Conservation (phyloP, 192 early-diverging fungal species). For the Coemansia sp. region DNA sequence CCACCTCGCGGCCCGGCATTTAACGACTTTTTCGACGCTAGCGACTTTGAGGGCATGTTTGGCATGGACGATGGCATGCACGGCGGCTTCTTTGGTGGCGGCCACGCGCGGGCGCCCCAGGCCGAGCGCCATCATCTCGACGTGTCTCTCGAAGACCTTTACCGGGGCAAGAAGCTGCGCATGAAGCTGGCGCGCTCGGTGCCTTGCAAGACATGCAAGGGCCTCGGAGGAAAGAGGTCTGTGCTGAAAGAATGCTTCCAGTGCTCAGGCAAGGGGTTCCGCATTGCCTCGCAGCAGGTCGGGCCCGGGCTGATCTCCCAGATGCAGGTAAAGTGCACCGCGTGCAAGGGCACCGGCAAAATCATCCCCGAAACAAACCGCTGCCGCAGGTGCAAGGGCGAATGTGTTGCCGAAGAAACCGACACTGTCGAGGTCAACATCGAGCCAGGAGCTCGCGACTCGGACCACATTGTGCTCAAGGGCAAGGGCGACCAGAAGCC, state of each 20-base stretch:
- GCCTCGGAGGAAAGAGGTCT: slow-evolving; percentile 35
- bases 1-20: slow-evolving; percentile 45
- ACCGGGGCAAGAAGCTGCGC: slow-evolving; percentile 69
- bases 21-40: slow-evolving; percentile 8
- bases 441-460: slow-evolving; percentile 90
- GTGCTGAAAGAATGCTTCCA: slow-evolving; percentile 41
- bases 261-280: slow-evolving; percentile 29
- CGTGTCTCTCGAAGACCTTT: slow-evolving; percentile 69
- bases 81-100: background rate
- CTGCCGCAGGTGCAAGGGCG: slow-evolving; percentile 93
- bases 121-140: slow-evolving; percentile 46
- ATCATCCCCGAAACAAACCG: slow-evolving; percentile 80
- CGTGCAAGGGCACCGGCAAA: slow-evolving; percentile 73
- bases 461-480: slow-evolving; percentile 83
- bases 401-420: slow-evolving; percentile 77
- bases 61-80: slow-evolving; percentile 24
- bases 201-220: slow-evolving; percentile 44
- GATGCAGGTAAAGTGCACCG: slow-evolving; percentile 68
- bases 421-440: slow-evolving; percentile 90
- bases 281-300: slow-evolving; percentile 26
- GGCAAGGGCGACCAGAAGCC: slow-evolving; percentile 97
- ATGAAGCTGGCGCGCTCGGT: slow-evolving; percentile 49
- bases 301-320: slow-evolving; percentile 54
- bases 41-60: slow-evolving; percentile 4
- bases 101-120: slow-evolving; percentile 6